phyloP scores from a whole-genome alignment of 164 flowering plant species.

The Annona cherimola region DNA sequence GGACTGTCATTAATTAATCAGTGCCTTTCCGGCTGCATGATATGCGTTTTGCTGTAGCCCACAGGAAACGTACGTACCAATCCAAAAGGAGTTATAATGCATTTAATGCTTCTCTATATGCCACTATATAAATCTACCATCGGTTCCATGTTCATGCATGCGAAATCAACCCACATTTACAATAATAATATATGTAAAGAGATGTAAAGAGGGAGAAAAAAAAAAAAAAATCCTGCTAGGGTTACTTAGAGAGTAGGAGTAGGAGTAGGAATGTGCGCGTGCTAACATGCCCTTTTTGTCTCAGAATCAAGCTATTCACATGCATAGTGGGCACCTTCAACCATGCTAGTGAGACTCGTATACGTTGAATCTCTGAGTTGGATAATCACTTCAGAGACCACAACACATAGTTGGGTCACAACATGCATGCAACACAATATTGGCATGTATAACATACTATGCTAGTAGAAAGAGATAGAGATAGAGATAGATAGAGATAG shows the following conservation, averaged over 20 bases:
- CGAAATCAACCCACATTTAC: slow-evolving; percentile 7
- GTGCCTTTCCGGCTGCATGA: slow-evolving; percentile 1
- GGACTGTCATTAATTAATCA: background rate
- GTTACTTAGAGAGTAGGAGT: background rate
- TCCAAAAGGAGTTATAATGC: slow-evolving; percentile 6
- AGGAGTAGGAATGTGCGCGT: background rate
- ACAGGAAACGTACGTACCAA: slow-evolving; percentile 1
- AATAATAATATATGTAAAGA: background rate
- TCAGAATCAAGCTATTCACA: background rate
- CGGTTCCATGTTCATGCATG: slow-evolving; percentile 6
- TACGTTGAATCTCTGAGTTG: background rate
- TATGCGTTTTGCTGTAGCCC: slow-evolving; percentile 7
- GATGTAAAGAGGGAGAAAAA: background rate
- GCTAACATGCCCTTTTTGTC: background rate
- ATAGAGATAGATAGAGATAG: slow-evolving; percentile 3
- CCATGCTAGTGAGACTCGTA: background rate
- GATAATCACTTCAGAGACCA: background rate
- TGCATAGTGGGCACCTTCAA: background rate
- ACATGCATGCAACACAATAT: background rate
- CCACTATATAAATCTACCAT: slow-evolving; percentile 1
- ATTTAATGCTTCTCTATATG: slow-evolving; percentile 1
- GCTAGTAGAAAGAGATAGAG: background rate
- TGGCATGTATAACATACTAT: no score
- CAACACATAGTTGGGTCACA: background rate
- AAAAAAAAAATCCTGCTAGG: background rate